Evolutionary conservation across 169 alveolate genomes (phyloP), one percentile per base, ranked within the genome.

Genomic region (Cryptosporidium sp.): DNA sequence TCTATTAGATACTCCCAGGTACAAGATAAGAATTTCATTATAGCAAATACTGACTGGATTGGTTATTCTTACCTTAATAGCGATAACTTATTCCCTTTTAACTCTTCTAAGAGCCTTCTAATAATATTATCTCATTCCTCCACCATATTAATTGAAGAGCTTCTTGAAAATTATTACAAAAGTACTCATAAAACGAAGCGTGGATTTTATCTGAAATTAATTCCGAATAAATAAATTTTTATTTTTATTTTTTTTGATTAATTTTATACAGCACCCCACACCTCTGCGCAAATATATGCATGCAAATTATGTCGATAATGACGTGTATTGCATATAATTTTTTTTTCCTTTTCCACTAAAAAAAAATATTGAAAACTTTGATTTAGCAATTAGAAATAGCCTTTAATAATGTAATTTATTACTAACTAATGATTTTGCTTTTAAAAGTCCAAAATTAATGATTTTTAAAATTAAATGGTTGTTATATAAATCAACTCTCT

Each of bases 31-130:
- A 80, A 16, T 35, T 45, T 80, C 18, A 29, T 62, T 35, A 14
- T 80, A n/a, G 58, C 89, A n/a, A 59, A 35, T 29, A 62, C 23
- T 23, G 23, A 62, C 45, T 80, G 89, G 89, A 65, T 80, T 23
- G 75, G 61, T 9, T 67, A 59, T 23, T 62, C 71, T 16, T n/a
- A 45, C 39, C 48, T 80, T 21, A 80, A 65, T 43, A 37, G 67
- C 35, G 29, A 65, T 2, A 62, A 59, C 70, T 26, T 37, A 39
- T 80, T 80, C 51, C 89, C 89, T 2, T 80, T 62, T 48, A 65
- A 80, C 29, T 26, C 69, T 33, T 31, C 73, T 23, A 80, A 80
- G 16, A 80, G 74, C 31, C 75, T 80, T 5, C 52, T 67, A 39
- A 80, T 80, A 18, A 8, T 80, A 21, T 80, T 59, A 16, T 51